Conservation (phyloP, 805 yeast genomes). For the Candida parachauliodes region DNA sequence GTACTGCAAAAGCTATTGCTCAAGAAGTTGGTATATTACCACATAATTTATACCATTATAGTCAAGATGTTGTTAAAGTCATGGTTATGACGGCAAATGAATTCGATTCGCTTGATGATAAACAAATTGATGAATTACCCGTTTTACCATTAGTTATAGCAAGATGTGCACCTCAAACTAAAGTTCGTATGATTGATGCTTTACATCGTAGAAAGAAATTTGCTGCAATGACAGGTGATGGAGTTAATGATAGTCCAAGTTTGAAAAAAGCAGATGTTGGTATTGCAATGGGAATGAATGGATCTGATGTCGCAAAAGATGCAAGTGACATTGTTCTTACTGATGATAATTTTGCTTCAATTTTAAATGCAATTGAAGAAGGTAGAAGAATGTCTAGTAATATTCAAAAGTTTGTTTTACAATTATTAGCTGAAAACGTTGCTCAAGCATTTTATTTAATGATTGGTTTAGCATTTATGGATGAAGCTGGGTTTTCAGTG, state of each 20-base stretch:
- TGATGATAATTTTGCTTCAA: conserved; percentile 73
- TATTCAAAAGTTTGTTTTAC: conserved; percentile 74
- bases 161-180: conserved; percentile 40
- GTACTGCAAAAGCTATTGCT: conserved; percentile 76
- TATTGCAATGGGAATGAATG: conserved; percentile 76
- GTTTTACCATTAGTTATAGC: conserved; percentile 39
- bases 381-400: conserved; percentile 78
- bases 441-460: conserved; percentile 65
- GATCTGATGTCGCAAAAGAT: conserved; percentile 83
- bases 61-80: conserved; percentile 29
- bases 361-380: conserved; percentile 73
- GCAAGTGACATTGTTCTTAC: conserved; percentile 74
- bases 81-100: conserved; percentile 39
- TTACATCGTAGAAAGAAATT: conserved; percentile 35
- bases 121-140: conserved; percentile 33
- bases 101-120: conserved; percentile 28
- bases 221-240: conserved; percentile 52
- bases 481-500: conserved; percentile 30
- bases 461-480: conserved; percentile 34
- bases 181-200: conserved; percentile 40
- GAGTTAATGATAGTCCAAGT: conserved; percentile 79
- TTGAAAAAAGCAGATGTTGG: conserved; percentile 77
- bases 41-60: conserved; percentile 33
- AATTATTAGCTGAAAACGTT: conserved; percentile 68
- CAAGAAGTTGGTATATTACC: conserved; percentile 78